phyloP scores from a whole-genome alignment of 371 early-diverging fungal genomes.

The Furculomyces boomerangus region DNA sequence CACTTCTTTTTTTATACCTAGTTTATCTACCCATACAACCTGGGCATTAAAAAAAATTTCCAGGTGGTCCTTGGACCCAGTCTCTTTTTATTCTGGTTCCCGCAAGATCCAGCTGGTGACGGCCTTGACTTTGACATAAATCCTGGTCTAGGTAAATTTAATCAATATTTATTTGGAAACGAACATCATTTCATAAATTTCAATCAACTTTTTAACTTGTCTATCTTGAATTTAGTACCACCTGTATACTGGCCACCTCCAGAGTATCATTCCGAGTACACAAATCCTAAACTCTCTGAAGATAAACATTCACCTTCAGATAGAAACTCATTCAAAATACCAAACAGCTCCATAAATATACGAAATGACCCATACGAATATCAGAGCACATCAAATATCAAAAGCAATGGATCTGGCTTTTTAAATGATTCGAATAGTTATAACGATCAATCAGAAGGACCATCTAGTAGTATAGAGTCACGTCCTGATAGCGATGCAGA shows the following conservation, averaged over 20 bases:
- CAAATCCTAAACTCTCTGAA: background rate
- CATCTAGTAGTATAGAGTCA: background rate
- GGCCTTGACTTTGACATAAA: conserved; percentile 52
- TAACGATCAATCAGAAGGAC: background rate
- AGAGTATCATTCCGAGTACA: background rate
- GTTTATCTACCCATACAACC: conserved; percentile 78
- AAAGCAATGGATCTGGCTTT: background rate
- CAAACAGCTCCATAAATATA: background rate
- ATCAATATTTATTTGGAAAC: background rate
- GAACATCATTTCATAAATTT: conserved; percentile 21
- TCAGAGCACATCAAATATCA: background rate
- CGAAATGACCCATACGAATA: background rate
- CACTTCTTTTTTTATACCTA: conserved; percentile 8
- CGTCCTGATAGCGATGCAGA: conserved; percentile 1
- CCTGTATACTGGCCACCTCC: conserved; percentile 4
- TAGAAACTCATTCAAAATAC: background rate
- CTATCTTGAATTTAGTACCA: background rate
- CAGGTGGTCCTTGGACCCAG: conserved; percentile 52
- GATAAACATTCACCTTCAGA: background rate
- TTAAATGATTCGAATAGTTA: background rate
- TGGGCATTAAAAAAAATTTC: conserved; percentile 63
- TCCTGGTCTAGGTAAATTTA: conserved; percentile 11
- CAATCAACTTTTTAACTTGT: background rate
- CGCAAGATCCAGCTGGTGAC: conserved; percentile 37
- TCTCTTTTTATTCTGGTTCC: conserved; percentile 51